Conservation (phyloP, 1,284 basidiomycete species). For the Microbotryum violaceum region DNA sequence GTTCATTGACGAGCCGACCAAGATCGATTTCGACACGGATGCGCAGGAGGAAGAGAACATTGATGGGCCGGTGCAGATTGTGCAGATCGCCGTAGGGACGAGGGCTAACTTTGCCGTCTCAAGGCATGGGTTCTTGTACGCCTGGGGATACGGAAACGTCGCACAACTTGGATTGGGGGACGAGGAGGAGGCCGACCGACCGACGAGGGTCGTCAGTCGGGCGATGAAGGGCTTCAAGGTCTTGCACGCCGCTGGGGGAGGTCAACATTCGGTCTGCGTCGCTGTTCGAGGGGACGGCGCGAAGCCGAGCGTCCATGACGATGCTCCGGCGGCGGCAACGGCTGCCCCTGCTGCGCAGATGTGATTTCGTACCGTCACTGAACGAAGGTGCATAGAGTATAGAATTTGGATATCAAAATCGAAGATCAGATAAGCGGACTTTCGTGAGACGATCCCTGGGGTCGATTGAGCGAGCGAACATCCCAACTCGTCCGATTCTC, state of each 20-base stretch:
- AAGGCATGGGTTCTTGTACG: slow-evolving; percentile 24
- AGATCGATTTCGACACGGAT: slow-evolving; percentile 57
- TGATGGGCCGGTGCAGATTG: slow-evolving; percentile 49
- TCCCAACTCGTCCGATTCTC: too few relatives aligned
- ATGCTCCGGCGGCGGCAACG: too few relatives aligned
- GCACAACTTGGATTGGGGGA: slow-evolving; percentile 33
- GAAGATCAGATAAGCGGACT: too few relatives aligned
- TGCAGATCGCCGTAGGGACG: slow-evolving; percentile 65
- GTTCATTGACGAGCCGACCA: slow-evolving; percentile 19
- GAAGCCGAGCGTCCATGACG: too few relatives aligned
- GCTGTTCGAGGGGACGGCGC: slow-evolving; percentile 11
- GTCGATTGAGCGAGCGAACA: too few relatives aligned
- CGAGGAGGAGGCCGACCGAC: slow-evolving; percentile 27
- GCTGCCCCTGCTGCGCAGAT: too few relatives aligned
- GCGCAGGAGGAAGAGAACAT: slow-evolving; percentile 44
- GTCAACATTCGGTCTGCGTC: slow-evolving; percentile 33
- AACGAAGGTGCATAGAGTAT: too few relatives aligned
- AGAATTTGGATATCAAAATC: too few relatives aligned
- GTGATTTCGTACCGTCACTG: too few relatives aligned
- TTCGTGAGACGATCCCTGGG: too few relatives aligned
- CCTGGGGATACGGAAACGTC: slow-evolving; percentile 30
- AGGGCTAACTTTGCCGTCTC: slow-evolving; percentile 78
- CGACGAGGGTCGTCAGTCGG: slow-evolving; percentile 25
- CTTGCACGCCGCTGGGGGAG: slow-evolving; percentile 28
- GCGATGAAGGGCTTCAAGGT: slow-evolving; percentile 28